phyloP scores from a whole-genome alignment of 164 flowering plant genomes.

The Sextonia rubra region DNA sequence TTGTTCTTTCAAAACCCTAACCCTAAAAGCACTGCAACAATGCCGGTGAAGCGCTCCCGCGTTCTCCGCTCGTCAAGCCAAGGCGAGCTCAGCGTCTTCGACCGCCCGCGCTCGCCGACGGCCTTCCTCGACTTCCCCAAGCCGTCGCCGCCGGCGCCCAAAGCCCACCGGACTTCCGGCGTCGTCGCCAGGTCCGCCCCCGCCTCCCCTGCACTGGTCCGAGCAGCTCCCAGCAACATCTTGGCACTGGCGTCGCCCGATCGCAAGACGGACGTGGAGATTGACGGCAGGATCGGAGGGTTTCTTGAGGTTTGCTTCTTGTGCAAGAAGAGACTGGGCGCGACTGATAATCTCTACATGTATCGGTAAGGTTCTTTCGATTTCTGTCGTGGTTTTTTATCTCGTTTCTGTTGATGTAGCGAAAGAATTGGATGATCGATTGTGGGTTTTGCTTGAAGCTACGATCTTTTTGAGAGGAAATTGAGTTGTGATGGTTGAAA shows the following conservation, averaged over 20 bases:
- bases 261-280: neutral
- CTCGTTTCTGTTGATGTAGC: too few species aligned
- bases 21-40: neutral
- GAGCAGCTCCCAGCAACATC: neutral
- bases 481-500: too few species aligned
- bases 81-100: slow-evolving; percentile 1
- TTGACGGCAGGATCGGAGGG: neutral
- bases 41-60: slow-evolving; percentile 1
- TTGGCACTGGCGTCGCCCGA: neutral
- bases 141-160: neutral
- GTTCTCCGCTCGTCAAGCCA: neutral
- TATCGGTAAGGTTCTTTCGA: neutral
- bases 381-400: too few species aligned
- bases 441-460: too few species aligned
- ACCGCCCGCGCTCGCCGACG: neutral
- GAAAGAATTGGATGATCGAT: too few species aligned
- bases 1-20: neutral
- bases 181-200: neutral
- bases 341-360: neutral
- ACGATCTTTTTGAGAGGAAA: too few species aligned
- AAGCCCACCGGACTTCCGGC: neutral
- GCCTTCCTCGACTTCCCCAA: neutral
- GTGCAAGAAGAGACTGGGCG: neutral
- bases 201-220: neutral
- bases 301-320: neutral